phyloP scores from a whole-genome alignment of 768 basidiomycete genomes.

The Daedaleopsis nitida region DNA sequence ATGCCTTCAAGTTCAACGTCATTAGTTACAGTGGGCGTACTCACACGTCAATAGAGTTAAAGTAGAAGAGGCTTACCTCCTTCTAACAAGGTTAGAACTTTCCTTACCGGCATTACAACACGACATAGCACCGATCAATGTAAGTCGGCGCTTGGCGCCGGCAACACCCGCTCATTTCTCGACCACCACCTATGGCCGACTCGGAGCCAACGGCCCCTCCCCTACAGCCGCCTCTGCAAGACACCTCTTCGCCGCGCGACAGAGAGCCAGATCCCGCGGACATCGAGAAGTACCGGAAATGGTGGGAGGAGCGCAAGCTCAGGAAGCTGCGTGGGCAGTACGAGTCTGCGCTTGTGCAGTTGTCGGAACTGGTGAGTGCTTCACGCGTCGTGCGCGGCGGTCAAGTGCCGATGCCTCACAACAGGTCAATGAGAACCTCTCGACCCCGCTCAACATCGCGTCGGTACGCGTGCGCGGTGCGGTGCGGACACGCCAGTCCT shows the following conservation, averaged over 20 bases:
- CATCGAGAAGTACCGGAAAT: conserved; percentile 58
- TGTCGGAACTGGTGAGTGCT: conserved; percentile 61
- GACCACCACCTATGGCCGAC: conserved; percentile 22
- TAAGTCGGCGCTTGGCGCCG: not conserved
- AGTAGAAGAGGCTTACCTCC: not conserved
- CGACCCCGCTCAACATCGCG: conserved; percentile 66
- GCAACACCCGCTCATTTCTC: not conserved
- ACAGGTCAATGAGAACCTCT: conserved; percentile 69
- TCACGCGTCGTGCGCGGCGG: not conserved
- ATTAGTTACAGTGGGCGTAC: not conserved
- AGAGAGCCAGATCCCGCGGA: conserved; percentile 52
- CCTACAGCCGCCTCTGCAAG: conserved; percentile 53
- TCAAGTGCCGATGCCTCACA: not conserved
- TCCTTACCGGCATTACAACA: not conserved
- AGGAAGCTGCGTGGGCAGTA: conserved; percentile 76
- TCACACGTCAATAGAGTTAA: not conserved
- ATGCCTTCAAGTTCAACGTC: not conserved
- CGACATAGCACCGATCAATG: not conserved
- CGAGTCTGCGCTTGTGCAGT: conserved; percentile 63
- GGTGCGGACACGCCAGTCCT: conserved; percentile 69
- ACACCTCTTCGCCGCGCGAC: conserved; percentile 56
- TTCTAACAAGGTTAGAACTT: not conserved
- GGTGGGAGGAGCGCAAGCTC: conserved; percentile 76
- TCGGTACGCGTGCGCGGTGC: conserved; percentile 85
- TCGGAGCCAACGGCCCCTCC: conserved; percentile 29